Base-by-base conservation (phyloP, 1,284 basidiomycete genomes). In the Pseudozyma tsukubaensis region DNA sequence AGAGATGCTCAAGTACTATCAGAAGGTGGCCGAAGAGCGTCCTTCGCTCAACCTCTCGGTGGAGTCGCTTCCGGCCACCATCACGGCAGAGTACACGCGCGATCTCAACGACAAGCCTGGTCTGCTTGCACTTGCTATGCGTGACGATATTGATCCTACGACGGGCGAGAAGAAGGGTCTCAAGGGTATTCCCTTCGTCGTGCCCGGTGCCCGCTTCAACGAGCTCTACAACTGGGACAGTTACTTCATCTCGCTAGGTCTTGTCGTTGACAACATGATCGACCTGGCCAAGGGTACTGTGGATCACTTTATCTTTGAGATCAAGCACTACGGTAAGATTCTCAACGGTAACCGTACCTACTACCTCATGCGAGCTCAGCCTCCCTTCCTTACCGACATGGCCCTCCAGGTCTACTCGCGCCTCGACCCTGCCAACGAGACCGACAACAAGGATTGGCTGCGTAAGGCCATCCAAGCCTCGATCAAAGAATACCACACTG, bases 291-390 rank as follows among this genome's bases (percentile, higher is more conserved):
- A 94, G 86, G 93, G 93, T 77, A 95, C 97, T 89, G 94, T 98
- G 50, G 96, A 98, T 71, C 96, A 99, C 85, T 99, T 97, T 86
- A 92, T 97, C 82, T 99, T 99, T 84, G 94, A 99, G 88, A 97
- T 99, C 88, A 94, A 91, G 86, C 93, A 97, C 86, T 97, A 97
- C 85, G 92, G 92, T 87, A 97, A 96, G 85, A 81, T 85, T 44
- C 68, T 84, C 59, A 84, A 85, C 72, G 83, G 81, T 21, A 84
- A 83, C 59, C 77, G 83, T 21, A 78, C 82, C 36, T 84, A 84
- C 74, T 99, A 99, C 85, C 90, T 99, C 62, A 93, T 92, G 85
- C 92, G 96, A 59, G 92, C 94, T 14, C 96, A 99, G 85, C 96
- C 96, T 35, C 96, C 96, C 0, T 99, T 99, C 91, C 88, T 99